Percentiles rank a stretch among this genome's conserved stretches.
These are phyloP conservation scores for Xerocomellus amylosporus DNA, from an alignment of 768 basidiomycete genomes.

Conservation along the genomic window DNA sequence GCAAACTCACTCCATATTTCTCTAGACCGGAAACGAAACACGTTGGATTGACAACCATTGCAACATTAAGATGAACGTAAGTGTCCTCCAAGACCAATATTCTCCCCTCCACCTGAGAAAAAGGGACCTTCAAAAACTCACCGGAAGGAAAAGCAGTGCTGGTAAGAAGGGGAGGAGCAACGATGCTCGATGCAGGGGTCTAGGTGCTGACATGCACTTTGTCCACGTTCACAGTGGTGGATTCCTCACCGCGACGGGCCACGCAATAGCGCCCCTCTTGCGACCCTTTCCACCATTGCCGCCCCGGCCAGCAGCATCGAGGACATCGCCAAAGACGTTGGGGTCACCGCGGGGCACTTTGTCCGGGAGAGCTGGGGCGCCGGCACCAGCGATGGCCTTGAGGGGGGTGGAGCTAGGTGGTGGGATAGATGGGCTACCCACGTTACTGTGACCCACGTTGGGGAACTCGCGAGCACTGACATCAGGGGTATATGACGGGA, in stretches of 20 bases:
- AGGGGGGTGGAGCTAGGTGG: no score
- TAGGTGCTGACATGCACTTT: no score
- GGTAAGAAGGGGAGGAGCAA: not conserved
- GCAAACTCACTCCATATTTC: no score
- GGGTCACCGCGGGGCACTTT: not conserved
- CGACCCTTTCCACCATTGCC: no score
- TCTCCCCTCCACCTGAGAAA: not conserved
- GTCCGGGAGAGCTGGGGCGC: no score
- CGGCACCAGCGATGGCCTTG: no score
- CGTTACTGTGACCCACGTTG: not conserved
- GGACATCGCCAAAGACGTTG: no score
- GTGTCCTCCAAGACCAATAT: not conserved
- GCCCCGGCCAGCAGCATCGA: no score
- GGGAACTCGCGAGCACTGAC: not conserved
- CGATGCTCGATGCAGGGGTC: no score
- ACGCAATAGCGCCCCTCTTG: no score
- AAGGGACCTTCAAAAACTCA: not conserved
- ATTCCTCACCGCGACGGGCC: no score
- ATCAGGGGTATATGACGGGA: not conserved
- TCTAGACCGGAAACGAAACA: not conserved
- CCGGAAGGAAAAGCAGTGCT: not conserved
- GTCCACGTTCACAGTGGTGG: no score
- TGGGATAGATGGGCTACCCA: not conserved
- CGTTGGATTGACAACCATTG: not conserved
- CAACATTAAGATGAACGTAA: not conserved